These are phyloP conservation scores for Apiospora aurea DNA, from an alignment of 2,329 filamentous ascomycete species.

Conservation along the genomic window DNA sequence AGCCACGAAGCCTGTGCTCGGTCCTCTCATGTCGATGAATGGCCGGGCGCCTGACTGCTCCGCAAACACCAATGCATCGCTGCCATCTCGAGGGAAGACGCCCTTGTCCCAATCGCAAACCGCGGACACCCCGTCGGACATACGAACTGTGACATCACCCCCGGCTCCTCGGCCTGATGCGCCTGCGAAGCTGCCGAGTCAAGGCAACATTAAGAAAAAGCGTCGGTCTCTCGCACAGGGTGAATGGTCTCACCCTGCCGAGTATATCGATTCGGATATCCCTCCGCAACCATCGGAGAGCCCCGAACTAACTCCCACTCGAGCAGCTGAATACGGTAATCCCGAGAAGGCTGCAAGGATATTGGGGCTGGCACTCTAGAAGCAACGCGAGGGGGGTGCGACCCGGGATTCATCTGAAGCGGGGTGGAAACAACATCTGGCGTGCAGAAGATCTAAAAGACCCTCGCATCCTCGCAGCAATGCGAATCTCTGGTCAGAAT, in stretches of 20 bases:
- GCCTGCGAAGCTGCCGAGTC: conserved; percentile 36
- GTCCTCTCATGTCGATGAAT: conserved; percentile 35
- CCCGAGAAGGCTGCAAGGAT: conserved; percentile 28
- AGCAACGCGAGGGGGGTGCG: background rate
- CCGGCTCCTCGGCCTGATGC: conserved; percentile 33
- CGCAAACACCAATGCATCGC: conserved; percentile 21
- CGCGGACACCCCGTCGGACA: conserved; percentile 31
- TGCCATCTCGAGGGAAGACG: conserved; percentile 32
- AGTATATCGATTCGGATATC: conserved; percentile 37
- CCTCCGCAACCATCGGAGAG: conserved; percentile 37
- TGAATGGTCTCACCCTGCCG: conserved; percentile 42
- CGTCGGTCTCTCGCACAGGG: conserved; percentile 41
- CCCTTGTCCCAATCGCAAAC: conserved; percentile 34
- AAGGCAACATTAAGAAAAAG: conserved; percentile 46
- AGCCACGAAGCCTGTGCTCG: conserved; percentile 35
- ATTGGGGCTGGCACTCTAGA: conserved; percentile 28
- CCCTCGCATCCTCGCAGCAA: background rate
- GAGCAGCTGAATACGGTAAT: conserved; percentile 36
- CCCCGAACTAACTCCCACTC: conserved; percentile 33
- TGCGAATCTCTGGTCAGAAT: background rate
- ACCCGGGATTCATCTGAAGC: background rate
- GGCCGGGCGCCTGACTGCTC: conserved; percentile 36
- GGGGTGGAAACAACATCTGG: background rate
- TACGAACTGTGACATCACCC: conserved; percentile 32
- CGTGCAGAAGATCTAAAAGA: background rate